phyloP scores from a whole-genome alignment of 2,329 filamentous ascomycete genomes.

The Berkeleyomyces basicola region DNA sequence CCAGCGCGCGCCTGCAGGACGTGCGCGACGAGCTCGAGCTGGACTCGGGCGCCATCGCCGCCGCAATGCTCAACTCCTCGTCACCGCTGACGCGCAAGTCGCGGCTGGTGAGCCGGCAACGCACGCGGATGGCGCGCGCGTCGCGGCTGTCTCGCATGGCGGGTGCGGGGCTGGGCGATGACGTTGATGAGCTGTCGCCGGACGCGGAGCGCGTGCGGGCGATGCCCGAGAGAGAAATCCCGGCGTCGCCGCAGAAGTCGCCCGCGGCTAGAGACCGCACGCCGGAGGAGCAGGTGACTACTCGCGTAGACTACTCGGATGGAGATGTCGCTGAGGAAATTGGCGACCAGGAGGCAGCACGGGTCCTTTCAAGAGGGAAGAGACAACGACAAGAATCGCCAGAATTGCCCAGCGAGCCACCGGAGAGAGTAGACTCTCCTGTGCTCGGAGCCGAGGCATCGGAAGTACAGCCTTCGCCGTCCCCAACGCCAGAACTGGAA shows the following conservation, averaged over 20 bases:
- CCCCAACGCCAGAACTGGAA: slow-evolving; percentile 15
- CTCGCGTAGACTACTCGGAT: slow-evolving; percentile 16
- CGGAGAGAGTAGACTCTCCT: neutral
- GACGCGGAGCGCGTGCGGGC: slow-evolving; percentile 13
- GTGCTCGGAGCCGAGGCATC: neutral
- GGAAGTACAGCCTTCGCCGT: neutral
- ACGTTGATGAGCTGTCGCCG: slow-evolving; percentile 22
- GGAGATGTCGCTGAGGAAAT: slow-evolving; percentile 29
- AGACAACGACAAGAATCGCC: slow-evolving; percentile 16
- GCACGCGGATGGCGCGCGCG: neutral
- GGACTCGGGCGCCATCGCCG: slow-evolving; percentile 19
- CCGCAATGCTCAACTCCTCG: slow-evolving; percentile 6
- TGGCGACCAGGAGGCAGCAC: slow-evolving; percentile 22
- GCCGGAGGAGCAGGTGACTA: slow-evolving; percentile 14
- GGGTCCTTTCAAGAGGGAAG: slow-evolving; percentile 18
- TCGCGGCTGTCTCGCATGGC: slow-evolving; percentile 5
- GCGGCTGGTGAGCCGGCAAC: slow-evolving; percentile 13
- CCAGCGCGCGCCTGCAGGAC: slow-evolving; percentile 28
- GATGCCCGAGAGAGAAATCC: neutral
- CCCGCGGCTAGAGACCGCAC: slow-evolving; percentile 12
- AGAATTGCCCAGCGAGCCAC: slow-evolving; percentile 3
- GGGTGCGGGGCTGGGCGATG: slow-evolving; percentile 11
- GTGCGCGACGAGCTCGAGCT: slow-evolving; percentile 21
- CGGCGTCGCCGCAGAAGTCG: slow-evolving; percentile 15
- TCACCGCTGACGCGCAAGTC: slow-evolving; percentile 30